Conservation (phyloP, 2,329 filamentous ascomycete species). For the Penicillium nordicum region DNA sequence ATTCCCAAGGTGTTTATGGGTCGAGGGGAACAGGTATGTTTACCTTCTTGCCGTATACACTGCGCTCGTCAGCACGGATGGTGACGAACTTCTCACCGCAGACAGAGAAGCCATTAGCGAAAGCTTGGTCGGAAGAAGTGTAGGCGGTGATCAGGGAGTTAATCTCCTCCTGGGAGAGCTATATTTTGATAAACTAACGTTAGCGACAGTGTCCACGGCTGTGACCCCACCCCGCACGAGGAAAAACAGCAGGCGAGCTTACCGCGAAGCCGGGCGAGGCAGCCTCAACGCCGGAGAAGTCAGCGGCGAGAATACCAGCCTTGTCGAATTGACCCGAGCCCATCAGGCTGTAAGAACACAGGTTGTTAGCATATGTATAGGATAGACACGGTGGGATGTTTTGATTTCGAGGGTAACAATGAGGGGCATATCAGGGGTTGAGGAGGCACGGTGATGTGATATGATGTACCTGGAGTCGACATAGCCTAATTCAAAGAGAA, state of each 20-base stretch:
- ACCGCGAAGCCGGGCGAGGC: conserved; percentile 68
- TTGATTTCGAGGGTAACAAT: conserved; percentile 6
- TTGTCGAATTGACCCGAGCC: conserved; percentile 76
- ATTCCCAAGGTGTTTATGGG: conserved; percentile 23
- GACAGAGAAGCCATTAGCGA: conserved; percentile 69
- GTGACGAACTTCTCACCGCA: conserved; percentile 74
- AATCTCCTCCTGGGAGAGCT: conserved; percentile 56
- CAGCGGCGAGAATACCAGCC: conserved; percentile 76
- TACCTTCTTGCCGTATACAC: conserved; percentile 85
- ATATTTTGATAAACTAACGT: not conserved
- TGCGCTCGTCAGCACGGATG: conserved; percentile 70
- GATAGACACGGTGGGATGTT: not conserved
- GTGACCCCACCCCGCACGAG: conserved; percentile 5
- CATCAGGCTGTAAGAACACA: conserved; percentile 62
- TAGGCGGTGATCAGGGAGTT: conserved; percentile 51
- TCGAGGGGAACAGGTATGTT: not conserved
- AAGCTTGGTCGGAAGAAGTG: conserved; percentile 48
- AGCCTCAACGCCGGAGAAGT: conserved; percentile 80
- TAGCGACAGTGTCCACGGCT: not conserved
- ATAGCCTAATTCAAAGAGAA: conserved; percentile 48
- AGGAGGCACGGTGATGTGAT: conserved; percentile 28
- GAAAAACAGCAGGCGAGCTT: conserved; percentile 36
- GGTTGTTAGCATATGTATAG: conserved; percentile 8
- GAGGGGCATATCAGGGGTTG: conserved; percentile 1
- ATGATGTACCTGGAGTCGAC: conserved; percentile 59